These are phyloP conservation scores for Phytophthora gonapodyides DNA, from an alignment of 352 stramenopile species.

Conservation along the genomic window DNA sequence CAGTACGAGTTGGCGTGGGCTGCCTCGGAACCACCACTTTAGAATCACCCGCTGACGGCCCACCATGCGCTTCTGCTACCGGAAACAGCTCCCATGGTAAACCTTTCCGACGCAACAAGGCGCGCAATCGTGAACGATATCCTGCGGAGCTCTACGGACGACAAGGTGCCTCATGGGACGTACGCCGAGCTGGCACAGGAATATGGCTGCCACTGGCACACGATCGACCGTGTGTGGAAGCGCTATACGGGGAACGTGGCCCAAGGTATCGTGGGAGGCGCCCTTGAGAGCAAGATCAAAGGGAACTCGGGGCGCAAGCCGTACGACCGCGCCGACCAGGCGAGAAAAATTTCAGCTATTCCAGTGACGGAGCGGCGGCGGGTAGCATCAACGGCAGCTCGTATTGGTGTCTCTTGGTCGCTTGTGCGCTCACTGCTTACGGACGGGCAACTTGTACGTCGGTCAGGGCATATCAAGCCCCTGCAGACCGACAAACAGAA, in stretches of 20 bases:
- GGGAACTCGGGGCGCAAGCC: not conserved
- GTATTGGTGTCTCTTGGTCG: not conserved
- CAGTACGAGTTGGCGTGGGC: too few species aligned
- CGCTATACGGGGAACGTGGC: not conserved
- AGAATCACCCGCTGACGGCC: too few species aligned
- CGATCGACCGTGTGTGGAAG: not conserved
- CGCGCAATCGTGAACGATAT: slow-evolving; percentile 8
- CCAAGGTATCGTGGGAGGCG: not conserved
- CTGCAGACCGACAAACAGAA: too few species aligned
- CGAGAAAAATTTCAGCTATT: not conserved
- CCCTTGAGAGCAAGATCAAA: not conserved
- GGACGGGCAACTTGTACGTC: not conserved
- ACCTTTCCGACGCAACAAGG: not conserved
- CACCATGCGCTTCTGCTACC: too few species aligned
- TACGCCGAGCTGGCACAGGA: not conserved
- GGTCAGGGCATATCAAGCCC: not conserved
- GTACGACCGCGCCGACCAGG: not conserved
- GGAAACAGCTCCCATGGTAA: not conserved
- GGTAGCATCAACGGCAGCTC: not conserved
- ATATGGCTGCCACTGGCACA: not conserved
- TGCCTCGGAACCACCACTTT: too few species aligned
- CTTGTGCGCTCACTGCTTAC: not conserved
- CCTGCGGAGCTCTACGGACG: not conserved
- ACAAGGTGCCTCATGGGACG: not conserved
- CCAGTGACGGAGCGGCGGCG: not conserved